A percentile compares a stretch with the other conserved stretches of the same genome.
phyloP scores from a whole-genome alignment of 75 land plant species.

The Pinus tabuliformis region DNA sequence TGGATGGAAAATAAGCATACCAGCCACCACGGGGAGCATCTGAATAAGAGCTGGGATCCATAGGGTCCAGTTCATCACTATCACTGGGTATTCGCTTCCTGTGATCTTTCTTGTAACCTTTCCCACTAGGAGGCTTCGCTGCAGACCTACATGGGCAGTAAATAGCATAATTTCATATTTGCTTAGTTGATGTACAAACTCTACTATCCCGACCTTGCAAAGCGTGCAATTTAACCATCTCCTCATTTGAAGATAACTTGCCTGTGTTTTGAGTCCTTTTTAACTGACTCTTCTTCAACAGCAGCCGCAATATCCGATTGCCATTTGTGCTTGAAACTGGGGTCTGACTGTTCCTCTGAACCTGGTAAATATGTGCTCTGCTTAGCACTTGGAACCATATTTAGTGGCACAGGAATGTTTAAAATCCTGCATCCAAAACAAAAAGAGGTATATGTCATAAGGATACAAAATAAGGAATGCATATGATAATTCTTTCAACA shows the following conservation, averaged over 20 bases:
- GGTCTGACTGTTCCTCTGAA: slow-evolving; percentile 11
- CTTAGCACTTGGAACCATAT: slow-evolving; percentile 3
- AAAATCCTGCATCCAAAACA: slow-evolving; percentile 15
- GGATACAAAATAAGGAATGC: too few relatives aligned
- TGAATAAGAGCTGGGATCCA: slow-evolving; percentile 99
- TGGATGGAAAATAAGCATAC: slow-evolving; percentile 34
- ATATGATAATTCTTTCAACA: too few relatives aligned
- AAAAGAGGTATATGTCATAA: too few relatives aligned
- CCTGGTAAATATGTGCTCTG: not conserved
- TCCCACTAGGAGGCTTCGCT: slow-evolving; percentile 68
- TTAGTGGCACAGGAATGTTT: slow-evolving; percentile 18
- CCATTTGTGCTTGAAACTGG: slow-evolving; percentile 40
- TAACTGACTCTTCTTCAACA: slow-evolving; percentile 22
- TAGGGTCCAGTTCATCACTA: slow-evolving; percentile 94
- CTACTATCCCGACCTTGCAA: not conserved
- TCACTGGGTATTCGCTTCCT: slow-evolving; percentile 60
- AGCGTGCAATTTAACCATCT: not conserved
- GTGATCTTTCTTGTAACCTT: slow-evolving; percentile 53
- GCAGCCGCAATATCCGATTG: slow-evolving; percentile 38
- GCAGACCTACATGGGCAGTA: slow-evolving; percentile 27
- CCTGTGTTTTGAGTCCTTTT: slow-evolving; percentile 37
- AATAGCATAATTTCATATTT: too few relatives aligned
- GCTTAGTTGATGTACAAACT: too few relatives aligned
- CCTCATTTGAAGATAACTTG: not conserved
- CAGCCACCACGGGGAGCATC: slow-evolving; percentile 99